Percentiles rank a stretch among this genome's conserved stretches.
phyloP scores from a whole-genome alignment of 2,329 filamentous ascomycete species.

The Neurospora sp. region DNA sequence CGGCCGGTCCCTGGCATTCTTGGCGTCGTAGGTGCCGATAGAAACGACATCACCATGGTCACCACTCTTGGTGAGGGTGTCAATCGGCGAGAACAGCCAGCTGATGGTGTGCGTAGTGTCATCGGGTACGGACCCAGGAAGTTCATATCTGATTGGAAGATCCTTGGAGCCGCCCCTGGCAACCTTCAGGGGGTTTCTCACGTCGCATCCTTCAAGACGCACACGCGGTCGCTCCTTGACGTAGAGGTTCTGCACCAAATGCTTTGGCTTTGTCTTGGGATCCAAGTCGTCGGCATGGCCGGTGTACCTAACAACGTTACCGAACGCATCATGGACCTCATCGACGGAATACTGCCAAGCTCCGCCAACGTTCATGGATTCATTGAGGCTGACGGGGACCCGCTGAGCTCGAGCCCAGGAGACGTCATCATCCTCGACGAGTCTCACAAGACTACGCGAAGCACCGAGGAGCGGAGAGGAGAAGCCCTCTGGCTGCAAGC shows the following conservation, averaged over 20 bases:
- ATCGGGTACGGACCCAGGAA: slow-evolving; percentile 46
- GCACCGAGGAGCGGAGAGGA: slow-evolving; percentile 64
- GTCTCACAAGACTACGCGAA: slow-evolving; percentile 45
- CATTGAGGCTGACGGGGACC: slow-evolving; percentile 77
- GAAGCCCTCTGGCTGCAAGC: slow-evolving; percentile 81
- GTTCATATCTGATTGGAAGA: slow-evolving; percentile 63
- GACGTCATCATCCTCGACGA: slow-evolving; percentile 52
- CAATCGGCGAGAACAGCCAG: slow-evolving; percentile 74
- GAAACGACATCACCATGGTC: slow-evolving; percentile 55
- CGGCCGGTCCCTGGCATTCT: slow-evolving; percentile 53
- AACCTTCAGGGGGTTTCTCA: slow-evolving; percentile 71
- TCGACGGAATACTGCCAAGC: slow-evolving; percentile 86
- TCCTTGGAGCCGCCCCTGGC: slow-evolving; percentile 60
- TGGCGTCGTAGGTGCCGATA: slow-evolving; percentile 49
- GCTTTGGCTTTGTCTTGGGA: slow-evolving; percentile 46
- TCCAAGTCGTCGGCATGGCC: slow-evolving; percentile 59
- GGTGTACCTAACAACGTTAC: slow-evolving; percentile 73
- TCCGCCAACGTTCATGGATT: slow-evolving; percentile 71
- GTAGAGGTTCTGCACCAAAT: slow-evolving; percentile 65
- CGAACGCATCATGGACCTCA: slow-evolving; percentile 83
- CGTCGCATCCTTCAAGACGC: slow-evolving; percentile 64
- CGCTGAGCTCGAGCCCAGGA: slow-evolving; percentile 72
- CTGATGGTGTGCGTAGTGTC: slow-evolving; percentile 63
- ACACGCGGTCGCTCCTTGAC: slow-evolving; percentile 81
- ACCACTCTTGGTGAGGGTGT: slow-evolving; percentile 57